phyloP scores from a whole-genome alignment of 2,329 filamentous ascomycete genomes.

The Cephalotrichum gorgonifer region DNA sequence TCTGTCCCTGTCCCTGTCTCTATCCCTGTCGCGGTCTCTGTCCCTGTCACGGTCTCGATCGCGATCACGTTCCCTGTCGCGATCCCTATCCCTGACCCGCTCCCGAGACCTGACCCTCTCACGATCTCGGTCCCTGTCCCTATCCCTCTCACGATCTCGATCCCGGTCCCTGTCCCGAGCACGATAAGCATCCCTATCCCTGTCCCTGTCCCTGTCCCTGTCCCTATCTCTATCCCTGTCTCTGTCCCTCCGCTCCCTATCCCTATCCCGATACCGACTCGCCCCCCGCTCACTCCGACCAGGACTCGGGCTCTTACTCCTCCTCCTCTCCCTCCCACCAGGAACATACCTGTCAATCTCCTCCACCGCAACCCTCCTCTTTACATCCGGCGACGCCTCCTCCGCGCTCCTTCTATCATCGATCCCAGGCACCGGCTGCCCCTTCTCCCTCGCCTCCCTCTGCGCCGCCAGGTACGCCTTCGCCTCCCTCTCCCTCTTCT shows the following conservation, averaged over 20 bases:
- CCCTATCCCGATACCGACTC: slow-evolving; percentile 19
- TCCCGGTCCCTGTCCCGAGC: slow-evolving; percentile 21
- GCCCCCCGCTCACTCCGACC: slow-evolving; percentile 7
- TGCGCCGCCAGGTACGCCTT: slow-evolving; percentile 54
- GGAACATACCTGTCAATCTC: slow-evolving; percentile 36
- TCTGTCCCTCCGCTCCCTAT: slow-evolving; percentile 18
- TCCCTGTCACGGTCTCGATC: slow-evolving; percentile 19
- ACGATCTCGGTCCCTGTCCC: slow-evolving; percentile 14
- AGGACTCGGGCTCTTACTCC: background rate
- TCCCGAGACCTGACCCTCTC: slow-evolving; percentile 14
- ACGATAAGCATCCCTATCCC: slow-evolving; percentile 15
- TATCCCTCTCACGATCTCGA: slow-evolving; percentile 17
- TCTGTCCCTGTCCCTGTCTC: slow-evolving; percentile 16
- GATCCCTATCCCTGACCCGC: slow-evolving; percentile 17
- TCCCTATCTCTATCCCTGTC: slow-evolving; percentile 20
- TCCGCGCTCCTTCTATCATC: slow-evolving; percentile 37
- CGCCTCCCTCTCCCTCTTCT: slow-evolving; percentile 52
- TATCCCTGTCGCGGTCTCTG: slow-evolving; percentile 13
- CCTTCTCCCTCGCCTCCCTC: slow-evolving; percentile 49
- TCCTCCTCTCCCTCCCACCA: slow-evolving; percentile 23
- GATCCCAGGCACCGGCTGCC: slow-evolving; percentile 46
- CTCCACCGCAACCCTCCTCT: slow-evolving; percentile 14
- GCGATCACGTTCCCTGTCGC: slow-evolving; percentile 18
- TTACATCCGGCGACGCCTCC: slow-evolving; percentile 33
- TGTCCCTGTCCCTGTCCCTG: slow-evolving; percentile 24